phyloP scores from a whole-genome alignment of 106 monocot species.

The Dioscorea zingiberensis region DNA sequence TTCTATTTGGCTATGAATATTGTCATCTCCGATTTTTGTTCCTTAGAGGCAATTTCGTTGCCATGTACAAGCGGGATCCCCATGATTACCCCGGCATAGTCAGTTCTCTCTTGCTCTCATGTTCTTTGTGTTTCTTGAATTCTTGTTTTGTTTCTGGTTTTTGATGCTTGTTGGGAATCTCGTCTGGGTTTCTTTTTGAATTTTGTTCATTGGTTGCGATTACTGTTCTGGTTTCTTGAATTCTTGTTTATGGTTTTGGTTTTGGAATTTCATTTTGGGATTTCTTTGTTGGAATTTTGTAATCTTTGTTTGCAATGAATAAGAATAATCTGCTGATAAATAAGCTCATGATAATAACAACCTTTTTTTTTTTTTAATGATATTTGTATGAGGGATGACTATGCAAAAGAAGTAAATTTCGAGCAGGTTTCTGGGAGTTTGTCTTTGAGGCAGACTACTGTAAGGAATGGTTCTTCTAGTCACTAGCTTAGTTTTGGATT shows the following conservation, averaged over 20 bases:
- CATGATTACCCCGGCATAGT: constrained; percentile 48
- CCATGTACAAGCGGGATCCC: constrained; percentile 95
- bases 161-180: background rate
- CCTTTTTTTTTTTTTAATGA: no score
- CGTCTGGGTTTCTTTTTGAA: background rate
- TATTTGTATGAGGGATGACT: no score
- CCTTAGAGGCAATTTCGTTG: constrained; percentile 50
- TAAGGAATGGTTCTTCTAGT: no score
- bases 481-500: no score
- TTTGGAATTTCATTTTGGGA: background rate
- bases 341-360: no score
- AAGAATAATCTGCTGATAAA: no score
- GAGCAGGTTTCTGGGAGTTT: no score
- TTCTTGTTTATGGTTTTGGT: background rate
- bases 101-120: constrained; percentile 8
- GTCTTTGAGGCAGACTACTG: no score
- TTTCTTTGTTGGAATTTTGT: background rate
- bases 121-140: background rate
- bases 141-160: background rate
- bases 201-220: background rate
- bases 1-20: constrained; percentile 78
- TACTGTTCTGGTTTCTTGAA: background rate
- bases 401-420: no score
- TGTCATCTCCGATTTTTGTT: constrained; percentile 84
- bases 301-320: no score